Base-by-base conservation (phyloP, 1,139 yeast genomes). In the Lodderomyces parapsilosis region DNA sequence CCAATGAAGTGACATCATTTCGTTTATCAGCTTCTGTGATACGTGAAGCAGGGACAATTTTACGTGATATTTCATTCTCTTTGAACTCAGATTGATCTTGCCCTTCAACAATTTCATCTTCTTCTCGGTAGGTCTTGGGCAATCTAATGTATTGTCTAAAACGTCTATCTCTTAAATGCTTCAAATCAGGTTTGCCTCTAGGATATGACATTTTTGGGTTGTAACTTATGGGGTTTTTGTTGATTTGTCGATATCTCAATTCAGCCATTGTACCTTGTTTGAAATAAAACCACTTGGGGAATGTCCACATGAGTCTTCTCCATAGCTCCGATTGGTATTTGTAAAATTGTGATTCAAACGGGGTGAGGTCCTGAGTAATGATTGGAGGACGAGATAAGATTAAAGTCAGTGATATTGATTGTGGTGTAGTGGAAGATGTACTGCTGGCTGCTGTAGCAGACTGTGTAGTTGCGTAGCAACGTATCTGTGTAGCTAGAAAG, bases 231-330 rank as follows among this genome's bases (percentile, higher is more conserved):
- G 96, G 96, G 43, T 84, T 83, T 48, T 74, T 76, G 60, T 91
- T 96, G 39, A 86, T 83, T 54, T 83, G 81, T 43, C 82, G 69
- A 65, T 82, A 93, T 56, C 81, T 81, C 61, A 90, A 87, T 60
- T 90, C 96, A 8, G 96, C 81, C 50, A 93, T 71, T 1, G 98
- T 86, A 49, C 98, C 98, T 55, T 80, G 85, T 61, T 86, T 87
- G 70, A 85, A 93, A 70, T 90, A 94, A 62, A 82, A 91, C 80
- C 91, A 90, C 54, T 85, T 83, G 5, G 99, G 98, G 64, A 93
- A 93, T 0, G 98, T 90, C 96, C 97, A 90, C 96, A 91, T 90
- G 53, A 93, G 74, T 59, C 98, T 78, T 57, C 83, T 83, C 74
- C 91, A 91, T 48, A 93, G 74, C 60, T 87, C 96, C 48, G 80